Conservation (phyloP, 441 rosid species). For the Populus tomentosa region DNA sequence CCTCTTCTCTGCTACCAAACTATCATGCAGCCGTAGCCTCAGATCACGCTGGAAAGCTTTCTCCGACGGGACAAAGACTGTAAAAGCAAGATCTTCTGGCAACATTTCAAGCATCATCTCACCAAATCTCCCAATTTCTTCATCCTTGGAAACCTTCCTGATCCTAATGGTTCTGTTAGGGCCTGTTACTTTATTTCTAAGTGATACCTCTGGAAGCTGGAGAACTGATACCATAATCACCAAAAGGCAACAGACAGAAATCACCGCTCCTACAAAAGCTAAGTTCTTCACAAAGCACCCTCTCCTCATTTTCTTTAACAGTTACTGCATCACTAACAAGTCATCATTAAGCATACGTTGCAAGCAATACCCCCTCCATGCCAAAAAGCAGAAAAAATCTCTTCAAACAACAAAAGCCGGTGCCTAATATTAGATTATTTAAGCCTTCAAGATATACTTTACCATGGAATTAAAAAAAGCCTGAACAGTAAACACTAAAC, state of each 20-base stretch:
- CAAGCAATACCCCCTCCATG: background rate
- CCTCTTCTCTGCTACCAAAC: slow-evolving; percentile 20
- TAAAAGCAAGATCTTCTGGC: slow-evolving; percentile 59
- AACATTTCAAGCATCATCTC: slow-evolving; percentile 68
- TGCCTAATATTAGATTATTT: too few species aligned
- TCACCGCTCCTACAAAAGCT: slow-evolving; percentile 29
- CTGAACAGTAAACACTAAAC: background rate
- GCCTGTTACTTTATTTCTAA: slow-evolving; percentile 11
- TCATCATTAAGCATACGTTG: background rate
- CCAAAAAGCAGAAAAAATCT: background rate
- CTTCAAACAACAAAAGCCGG: too few species aligned
- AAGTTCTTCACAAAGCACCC: slow-evolving; percentile 29
- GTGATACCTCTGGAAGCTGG: slow-evolving; percentile 46
- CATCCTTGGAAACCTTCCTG: slow-evolving; percentile 9
- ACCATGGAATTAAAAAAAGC: background rate
- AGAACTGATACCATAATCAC: slow-evolving; percentile 35
- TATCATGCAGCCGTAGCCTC: slow-evolving; percentile 25
- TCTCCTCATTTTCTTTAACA: slow-evolving; percentile 29
- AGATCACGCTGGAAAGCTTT: slow-evolving; percentile 52
- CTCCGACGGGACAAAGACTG: slow-evolving; percentile 57
- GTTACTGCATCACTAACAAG: background rate
- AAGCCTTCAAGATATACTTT: background rate
- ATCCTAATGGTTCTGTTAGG: background rate
- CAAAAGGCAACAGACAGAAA: slow-evolving; percentile 39
- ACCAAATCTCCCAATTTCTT: slow-evolving; percentile 43